These are phyloP conservation scores for Solanum neorickii DNA, from an alignment of 257 asterid species.

Conservation along the genomic window DNA sequence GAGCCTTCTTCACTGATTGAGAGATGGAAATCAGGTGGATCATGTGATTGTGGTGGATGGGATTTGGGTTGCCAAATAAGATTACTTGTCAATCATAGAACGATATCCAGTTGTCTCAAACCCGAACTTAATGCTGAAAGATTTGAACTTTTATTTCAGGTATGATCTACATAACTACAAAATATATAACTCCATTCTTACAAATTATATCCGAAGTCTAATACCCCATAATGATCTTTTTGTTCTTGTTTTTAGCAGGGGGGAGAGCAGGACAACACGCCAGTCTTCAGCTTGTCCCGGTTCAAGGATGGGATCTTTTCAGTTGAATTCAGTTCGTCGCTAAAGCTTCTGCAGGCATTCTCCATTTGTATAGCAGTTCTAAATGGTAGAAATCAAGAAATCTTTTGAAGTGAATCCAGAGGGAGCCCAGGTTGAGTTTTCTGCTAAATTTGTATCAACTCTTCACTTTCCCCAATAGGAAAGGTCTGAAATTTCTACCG, in stretches of 20 bases:
- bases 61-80: conserved; percentile 61
- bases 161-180: conserved; percentile 1
- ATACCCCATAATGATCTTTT: background rate
- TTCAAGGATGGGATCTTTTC: conserved; percentile 61
- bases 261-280: conserved; percentile 21
- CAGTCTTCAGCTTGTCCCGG: conserved; percentile 28
- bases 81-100: conserved; percentile 21
- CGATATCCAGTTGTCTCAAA: conserved; percentile 10
- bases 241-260: conserved; percentile 23
- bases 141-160: conserved; percentile 57
- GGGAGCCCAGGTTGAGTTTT: conserved; percentile 12
- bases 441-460: conserved; percentile 23
- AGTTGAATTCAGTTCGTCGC: conserved; percentile 46
- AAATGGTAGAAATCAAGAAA: conserved; percentile 21
- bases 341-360: conserved; percentile 56
- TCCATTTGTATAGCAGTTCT: conserved; percentile 43
- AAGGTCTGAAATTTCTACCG: conserved; percentile 20
- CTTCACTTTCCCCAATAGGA: conserved; percentile 42
- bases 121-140: conserved; percentile 13
- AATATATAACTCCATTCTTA: background rate
- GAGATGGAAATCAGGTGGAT: conserved; percentile 74
- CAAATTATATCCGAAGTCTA: background rate
- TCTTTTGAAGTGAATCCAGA: conserved; percentile 11
- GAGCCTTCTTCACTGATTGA: conserved; percentile 59
- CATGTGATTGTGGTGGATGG: conserved; percentile 92